Percentiles rank a stretch among this genome's conserved stretches.
Conservation (phyloP, 768 basidiomycete species). For the Panellus pusillus region DNA sequence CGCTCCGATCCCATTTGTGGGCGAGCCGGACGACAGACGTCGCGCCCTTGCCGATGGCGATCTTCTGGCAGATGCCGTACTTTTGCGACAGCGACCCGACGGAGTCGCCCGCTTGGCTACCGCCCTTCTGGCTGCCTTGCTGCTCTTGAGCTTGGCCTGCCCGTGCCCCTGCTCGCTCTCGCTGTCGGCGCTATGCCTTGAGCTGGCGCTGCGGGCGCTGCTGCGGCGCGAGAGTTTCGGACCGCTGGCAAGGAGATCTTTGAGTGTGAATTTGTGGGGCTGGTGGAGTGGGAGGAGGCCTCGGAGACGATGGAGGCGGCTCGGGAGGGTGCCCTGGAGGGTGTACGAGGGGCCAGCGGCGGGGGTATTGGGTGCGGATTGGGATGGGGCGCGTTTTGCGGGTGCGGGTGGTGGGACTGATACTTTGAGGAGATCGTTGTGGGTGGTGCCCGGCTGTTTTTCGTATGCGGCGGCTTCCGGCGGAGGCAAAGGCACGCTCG, state of each 20-base stretch:
- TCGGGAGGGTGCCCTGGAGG: slow-evolving; percentile 6
- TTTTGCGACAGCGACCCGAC: slow-evolving; percentile 66
- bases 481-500: slow-evolving; percentile 18
- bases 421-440: slow-evolving; percentile 16
- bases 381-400: background rate
- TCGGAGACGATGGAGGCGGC: slow-evolving; percentile 51
- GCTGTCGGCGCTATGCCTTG: slow-evolving; percentile 45
- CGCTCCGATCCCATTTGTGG: slow-evolving; percentile 97
- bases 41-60: slow-evolving; percentile 96
- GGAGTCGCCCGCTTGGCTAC: slow-evolving; percentile 46
- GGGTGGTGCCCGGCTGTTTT: slow-evolving; percentile 18
- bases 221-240: slow-evolving; percentile 75
- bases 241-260: slow-evolving; percentile 68
- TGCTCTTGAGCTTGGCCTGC: background rate
- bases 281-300: slow-evolving; percentile 30
- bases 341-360: background rate
- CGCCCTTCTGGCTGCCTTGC: slow-evolving; percentile 23
- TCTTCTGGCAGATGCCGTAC: slow-evolving; percentile 94
- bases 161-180: slow-evolving; percentile 54
- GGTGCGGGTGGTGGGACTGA: background rate
- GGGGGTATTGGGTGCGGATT: slow-evolving; percentile 6
- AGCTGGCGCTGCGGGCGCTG: slow-evolving; percentile 53
- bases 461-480: slow-evolving; percentile 14
- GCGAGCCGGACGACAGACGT: slow-evolving; percentile 95
- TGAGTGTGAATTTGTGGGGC: slow-evolving; percentile 81